Evolutionary conservation across 1,284 basidiomycete species (phyloP), one percentile per base, ranked within the genome.

Genomic region (Abortiporus biennis): DNA sequence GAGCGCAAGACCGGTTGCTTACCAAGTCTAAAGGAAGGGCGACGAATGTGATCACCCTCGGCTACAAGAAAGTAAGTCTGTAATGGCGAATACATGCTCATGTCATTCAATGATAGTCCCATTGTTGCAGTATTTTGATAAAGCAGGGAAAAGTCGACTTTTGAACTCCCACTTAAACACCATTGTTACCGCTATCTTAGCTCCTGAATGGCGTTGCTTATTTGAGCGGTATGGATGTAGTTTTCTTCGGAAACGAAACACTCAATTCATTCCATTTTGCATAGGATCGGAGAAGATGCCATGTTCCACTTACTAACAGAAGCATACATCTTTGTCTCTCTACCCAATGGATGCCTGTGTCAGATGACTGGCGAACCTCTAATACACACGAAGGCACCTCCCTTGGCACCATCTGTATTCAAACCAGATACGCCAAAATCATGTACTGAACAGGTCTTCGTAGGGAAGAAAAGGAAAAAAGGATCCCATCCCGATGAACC

Each of bases 311-410:
- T 94, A 5, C 71, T 94, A 12, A 73, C 78, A 1, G 70, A 80
- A 42, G 83, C 85, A 0, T 82, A 76, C 12, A 54, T 92, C 19
- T 94, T 92, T 55, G 56, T 81, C 11, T 65, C 80, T 1, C 57
- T 94, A 5, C 78, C 83, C 0, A 90, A 91, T 50, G 78, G 75
- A n/a, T 92, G 86, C 54, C 72, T 85, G 12, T 85, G 83, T 47
- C 91, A 94, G 59, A 58, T 92, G 45, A 78, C 81, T 0, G 92
- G 91, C 2, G 67, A 72, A 24, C 79, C 84, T 2, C 55, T 93
- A 8, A 64, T 79, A 13, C 68, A 77, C 42, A 48, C 70, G 12
- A 54, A 56, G 3, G 64, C 65, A n/a, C 63, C 63, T 12, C 37
- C 44, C 3, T 15, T n/a, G n/a, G n/a, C n/a, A n/a, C n/a, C n/a